A percentile compares a stretch with the other conserved stretches of the same genome.
These are phyloP conservation scores for Phellinidium pouzarii DNA, from an alignment of 1,284 basidiomycete genomes.

Conservation along the genomic window DNA sequence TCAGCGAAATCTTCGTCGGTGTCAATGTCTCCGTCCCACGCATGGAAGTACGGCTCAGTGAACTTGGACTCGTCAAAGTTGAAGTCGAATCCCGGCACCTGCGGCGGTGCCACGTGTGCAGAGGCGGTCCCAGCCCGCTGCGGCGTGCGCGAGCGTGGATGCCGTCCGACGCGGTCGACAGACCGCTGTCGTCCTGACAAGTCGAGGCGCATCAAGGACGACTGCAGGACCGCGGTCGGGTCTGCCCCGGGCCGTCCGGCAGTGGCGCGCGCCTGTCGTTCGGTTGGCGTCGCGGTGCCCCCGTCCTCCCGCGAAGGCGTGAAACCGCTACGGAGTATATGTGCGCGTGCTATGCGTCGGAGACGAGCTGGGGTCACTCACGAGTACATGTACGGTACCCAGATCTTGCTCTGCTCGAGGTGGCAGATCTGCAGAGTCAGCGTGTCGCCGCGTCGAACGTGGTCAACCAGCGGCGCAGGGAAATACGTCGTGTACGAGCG, in stretches of 20 bases:
- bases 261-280: conserved; percentile 9
- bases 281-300: conserved; percentile 16
- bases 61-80: conserved; percentile 18
- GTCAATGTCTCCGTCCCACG: conserved; percentile 20
- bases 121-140: conserved; percentile 4
- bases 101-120: background rate
- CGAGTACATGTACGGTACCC: conserved; percentile 20
- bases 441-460: conserved; percentile 17
- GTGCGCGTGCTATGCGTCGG: background rate
- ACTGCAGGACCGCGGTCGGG: conserved; percentile 4
- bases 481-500: conserved; percentile 17
- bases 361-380: conserved; percentile 2
- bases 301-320: conserved; percentile 18
- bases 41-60: conserved; percentile 17
- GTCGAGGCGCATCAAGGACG: conserved; percentile 11
- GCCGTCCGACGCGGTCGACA: background rate
- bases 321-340: conserved; percentile 11
- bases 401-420: conserved; percentile 16
- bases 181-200: conserved; percentile 11
- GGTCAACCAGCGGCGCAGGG: conserved; percentile 13
- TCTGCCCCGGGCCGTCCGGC: background rate
- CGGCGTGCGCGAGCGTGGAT: conserved; percentile 14
- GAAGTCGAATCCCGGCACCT: conserved; percentile 13
- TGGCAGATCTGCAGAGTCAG: conserved; percentile 19
- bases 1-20: conserved; percentile 18